A percentile compares a stretch with the other conserved stretches of the same genome.
phyloP scores from a whole-genome alignment of 176 grass and related monocot species.

The Luzula sylvatica region DNA sequence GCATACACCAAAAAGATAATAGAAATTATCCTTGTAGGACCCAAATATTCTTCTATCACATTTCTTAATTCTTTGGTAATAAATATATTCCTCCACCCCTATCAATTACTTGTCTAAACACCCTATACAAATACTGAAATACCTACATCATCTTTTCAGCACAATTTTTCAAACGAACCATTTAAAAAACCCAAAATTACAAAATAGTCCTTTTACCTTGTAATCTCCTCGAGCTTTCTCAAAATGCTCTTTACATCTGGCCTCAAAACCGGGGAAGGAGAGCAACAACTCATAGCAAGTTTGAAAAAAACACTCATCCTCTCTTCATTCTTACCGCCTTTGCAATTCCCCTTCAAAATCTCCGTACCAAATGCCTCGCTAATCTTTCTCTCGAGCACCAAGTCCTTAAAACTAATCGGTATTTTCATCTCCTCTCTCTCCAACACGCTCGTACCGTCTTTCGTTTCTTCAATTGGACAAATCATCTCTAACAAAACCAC shows the following conservation, averaged over 20 bases:
- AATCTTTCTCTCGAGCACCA: slow-evolving; percentile 71
- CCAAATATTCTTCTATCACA: slow-evolving; percentile 6
- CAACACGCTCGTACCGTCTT: slow-evolving; percentile 5
- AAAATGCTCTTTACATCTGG: slow-evolving; percentile 49
- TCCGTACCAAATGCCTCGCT: slow-evolving; percentile 43
- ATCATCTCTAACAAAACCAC: slow-evolving; percentile 89
- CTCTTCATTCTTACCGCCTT: slow-evolving; percentile 33
- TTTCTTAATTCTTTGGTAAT: neutral
- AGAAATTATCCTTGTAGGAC: neutral
- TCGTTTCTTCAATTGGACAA: slow-evolving; percentile 43
- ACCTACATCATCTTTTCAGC: neutral
- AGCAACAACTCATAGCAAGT: slow-evolving; percentile 51
- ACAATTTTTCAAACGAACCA: neutral
- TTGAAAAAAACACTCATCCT: slow-evolving; percentile 37
- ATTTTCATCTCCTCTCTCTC: slow-evolving; percentile 45
- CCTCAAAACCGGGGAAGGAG: slow-evolving; percentile 61
- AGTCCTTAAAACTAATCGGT: slow-evolving; percentile 51
- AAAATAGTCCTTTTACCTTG: slow-evolving; percentile 10
- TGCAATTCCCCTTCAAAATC: slow-evolving; percentile 33
- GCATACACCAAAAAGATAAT: neutral
- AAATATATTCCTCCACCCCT: neutral
- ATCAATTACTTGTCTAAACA: slow-evolving; percentile 1
- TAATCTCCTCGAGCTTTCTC: slow-evolving; percentile 47
- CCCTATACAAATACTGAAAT: slow-evolving; percentile 20
- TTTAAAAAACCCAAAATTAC: slow-evolving; percentile 12